Percentiles rank a stretch among this genome's conserved stretches.
Conservation (phyloP, 169 alveolate genomes). For the Plasmodium ovale region DNA sequence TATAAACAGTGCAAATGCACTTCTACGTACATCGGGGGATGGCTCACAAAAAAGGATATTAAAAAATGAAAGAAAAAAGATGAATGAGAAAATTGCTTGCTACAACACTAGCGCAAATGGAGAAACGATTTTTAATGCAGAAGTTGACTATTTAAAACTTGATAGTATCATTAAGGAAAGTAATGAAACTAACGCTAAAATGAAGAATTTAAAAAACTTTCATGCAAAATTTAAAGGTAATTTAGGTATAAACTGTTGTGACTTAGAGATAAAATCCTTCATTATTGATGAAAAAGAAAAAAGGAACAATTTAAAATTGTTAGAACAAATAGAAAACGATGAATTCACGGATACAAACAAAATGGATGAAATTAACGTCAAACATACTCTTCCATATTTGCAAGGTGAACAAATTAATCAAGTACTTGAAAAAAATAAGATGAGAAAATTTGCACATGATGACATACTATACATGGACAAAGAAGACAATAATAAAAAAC, state of each 20-base stretch:
- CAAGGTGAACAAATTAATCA: slow-evolving; percentile 1
- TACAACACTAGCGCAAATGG: not conserved
- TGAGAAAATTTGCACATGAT: not conserved
- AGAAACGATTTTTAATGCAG: slow-evolving; percentile 10
- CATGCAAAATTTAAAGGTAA: slow-evolving; percentile 25
- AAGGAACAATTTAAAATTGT: slow-evolving; percentile 32
- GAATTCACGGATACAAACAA: slow-evolving; percentile 7
- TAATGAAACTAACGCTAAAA: slow-evolving; percentile 11
- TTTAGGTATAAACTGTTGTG: not conserved
- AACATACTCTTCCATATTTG: not conserved
- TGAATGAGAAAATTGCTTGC: slow-evolving; percentile 11
- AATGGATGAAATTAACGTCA: slow-evolving; percentile 8
- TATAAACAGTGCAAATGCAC: slow-evolving; percentile 1
- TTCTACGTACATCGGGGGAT: not conserved
- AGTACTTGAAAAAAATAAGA: slow-evolving; percentile 33
- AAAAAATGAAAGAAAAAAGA: slow-evolving; percentile 12
- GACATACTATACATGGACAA: slow-evolving; percentile 18
- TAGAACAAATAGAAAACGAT: slow-evolving; percentile 44
- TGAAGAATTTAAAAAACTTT: slow-evolving; percentile 5
- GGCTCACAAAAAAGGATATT: not conserved
- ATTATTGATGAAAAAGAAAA: slow-evolving; percentile 57
- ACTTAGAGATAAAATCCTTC: slow-evolving; percentile 39
- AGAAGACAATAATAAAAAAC: slow-evolving; percentile 10
- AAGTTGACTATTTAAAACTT: slow-evolving; percentile 3
- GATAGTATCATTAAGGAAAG: not conserved